Evolutionary conservation across 257 asterid genomes (phyloP).

Genomic region (Nicotiana otophora): DNA sequence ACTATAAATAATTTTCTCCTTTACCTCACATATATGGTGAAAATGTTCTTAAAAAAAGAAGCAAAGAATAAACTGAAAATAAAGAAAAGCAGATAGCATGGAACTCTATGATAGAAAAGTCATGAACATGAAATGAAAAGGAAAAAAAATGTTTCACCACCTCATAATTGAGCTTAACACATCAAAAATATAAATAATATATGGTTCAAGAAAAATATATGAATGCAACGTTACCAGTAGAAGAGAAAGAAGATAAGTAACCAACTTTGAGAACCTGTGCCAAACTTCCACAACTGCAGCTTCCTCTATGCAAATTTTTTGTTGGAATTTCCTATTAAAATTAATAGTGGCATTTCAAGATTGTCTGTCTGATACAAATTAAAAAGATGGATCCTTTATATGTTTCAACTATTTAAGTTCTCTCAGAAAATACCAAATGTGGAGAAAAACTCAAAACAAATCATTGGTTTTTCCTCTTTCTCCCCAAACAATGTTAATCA

Average conservation of each 20-base stretch:
- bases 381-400: slow-evolving; percentile 2
- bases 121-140: background rate
- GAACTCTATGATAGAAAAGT: background rate
- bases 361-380: background rate
- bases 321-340: background rate
- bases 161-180: background rate
- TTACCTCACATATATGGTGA: too few species aligned
- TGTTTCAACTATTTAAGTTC: slow-evolving; percentile 6
- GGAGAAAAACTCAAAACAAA: slow-evolving; percentile 27
- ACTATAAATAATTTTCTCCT: too few species aligned
- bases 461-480: slow-evolving; percentile 43
- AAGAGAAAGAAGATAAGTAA: slow-evolving; percentile 9
- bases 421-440: slow-evolving; percentile 11
- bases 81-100: background rate
- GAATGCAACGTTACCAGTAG: background rate
- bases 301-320: background rate
- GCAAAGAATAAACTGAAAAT: background rate
- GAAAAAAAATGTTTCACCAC: background rate
- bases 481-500: slow-evolving; percentile 48
- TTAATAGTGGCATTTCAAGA: background rate
- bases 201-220: background rate
- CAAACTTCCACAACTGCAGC: background rate
- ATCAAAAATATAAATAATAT: background rate
- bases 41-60: too few species aligned
- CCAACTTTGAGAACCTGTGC: slow-evolving; percentile 4